Conservation (phyloP, 306 rosid genomes). For the Oxytropis ochrocephala region DNA sequence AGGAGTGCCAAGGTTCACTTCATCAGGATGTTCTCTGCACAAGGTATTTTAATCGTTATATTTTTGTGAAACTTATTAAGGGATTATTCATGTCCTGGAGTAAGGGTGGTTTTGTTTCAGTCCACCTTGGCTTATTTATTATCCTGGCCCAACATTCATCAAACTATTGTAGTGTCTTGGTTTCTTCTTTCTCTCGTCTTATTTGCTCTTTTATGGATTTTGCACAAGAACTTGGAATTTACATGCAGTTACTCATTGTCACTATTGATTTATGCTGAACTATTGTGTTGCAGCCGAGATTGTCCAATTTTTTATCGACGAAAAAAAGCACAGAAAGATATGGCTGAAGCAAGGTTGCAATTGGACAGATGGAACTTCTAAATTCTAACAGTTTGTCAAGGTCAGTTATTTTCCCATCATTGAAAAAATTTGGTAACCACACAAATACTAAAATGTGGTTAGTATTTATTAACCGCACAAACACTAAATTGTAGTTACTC, state of each 20-base stretch:
- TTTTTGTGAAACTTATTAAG: not conserved
- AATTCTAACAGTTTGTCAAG: conserved; percentile 39
- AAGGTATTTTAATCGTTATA: conserved; percentile 47
- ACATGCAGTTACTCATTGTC: not conserved
- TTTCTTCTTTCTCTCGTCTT: not conserved
- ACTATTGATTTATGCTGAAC: conserved; percentile 1
- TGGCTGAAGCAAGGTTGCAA: conserved; percentile 86
- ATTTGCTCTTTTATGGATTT: not conserved
- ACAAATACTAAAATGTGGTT: too few species aligned
- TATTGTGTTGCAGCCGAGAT: conserved; percentile 69
- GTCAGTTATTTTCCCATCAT: too few species aligned
- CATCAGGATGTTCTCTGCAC: conserved; percentile 99
- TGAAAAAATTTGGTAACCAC: too few species aligned
- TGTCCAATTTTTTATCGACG: conserved; percentile 94
- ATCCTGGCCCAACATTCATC: not conserved
- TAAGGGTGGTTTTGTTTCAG: not conserved
- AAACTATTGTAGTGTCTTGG: not conserved
- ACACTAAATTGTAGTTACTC: too few species aligned
- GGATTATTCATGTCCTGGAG: conserved; percentile 7
- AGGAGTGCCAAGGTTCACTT: conserved; percentile 98
- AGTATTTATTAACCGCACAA: too few species aligned
- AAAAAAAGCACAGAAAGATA: conserved; percentile 94
- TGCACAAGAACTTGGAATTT: not conserved
- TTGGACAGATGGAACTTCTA: conserved; percentile 87
- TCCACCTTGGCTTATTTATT: not conserved